Percentiles rank a stretch among this genome's conserved stretches.
phyloP scores from a whole-genome alignment of 805 yeast species.

The Starmerella sp. region DNA sequence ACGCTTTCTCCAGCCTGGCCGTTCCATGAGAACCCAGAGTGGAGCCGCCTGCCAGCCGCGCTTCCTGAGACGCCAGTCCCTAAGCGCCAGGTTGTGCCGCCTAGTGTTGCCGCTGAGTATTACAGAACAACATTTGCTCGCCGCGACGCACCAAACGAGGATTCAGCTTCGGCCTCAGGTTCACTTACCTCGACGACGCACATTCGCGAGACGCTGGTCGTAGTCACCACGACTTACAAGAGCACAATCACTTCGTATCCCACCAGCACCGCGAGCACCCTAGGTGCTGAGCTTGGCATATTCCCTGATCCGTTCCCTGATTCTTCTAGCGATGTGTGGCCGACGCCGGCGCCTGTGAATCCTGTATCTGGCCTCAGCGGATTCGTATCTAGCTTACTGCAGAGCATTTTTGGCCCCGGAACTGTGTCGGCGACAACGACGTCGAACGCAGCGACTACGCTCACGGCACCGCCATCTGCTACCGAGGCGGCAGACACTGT shows the following conservation, averaged over 20 bases:
- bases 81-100: not conserved
- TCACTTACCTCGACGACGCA: not conserved
- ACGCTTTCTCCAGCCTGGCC: slow-evolving; percentile 11
- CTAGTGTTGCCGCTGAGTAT: not conserved
- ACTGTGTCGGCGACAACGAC: not conserved
- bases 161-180: not conserved
- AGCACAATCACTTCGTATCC: not conserved
- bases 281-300: too few species aligned
- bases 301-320: too few species aligned
- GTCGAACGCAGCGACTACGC: too few species aligned
- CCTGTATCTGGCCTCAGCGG: not conserved
- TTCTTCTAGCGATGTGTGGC: too few species aligned
- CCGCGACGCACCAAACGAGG: not conserved
- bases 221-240: not conserved
- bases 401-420: not conserved
- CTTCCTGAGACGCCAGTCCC: not conserved
- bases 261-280: too few species aligned
- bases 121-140: not conserved
- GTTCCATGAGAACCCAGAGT: not conserved
- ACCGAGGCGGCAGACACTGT: not conserved
- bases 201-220: not conserved
- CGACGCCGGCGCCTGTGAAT: too few species aligned
- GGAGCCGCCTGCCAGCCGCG: not conserved
- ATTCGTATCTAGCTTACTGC: not conserved
- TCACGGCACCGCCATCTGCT: too few species aligned